Evolutionary conservation across 2,329 filamentous ascomycete genomes (phyloP).

Genomic region (Cryphonectria naterciae): DNA sequence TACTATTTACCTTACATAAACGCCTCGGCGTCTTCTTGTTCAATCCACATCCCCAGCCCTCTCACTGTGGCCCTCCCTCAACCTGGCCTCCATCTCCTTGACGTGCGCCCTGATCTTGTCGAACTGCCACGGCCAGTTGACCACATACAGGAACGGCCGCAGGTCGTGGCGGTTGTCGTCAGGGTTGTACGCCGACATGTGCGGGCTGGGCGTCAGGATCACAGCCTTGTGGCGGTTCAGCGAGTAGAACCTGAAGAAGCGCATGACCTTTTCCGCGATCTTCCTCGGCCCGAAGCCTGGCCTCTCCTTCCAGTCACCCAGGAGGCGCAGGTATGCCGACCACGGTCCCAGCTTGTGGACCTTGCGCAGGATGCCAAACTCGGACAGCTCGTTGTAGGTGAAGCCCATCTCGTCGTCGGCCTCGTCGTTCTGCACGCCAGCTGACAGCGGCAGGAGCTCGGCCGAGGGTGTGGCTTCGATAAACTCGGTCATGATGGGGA

Average conservation of each 20-base stretch:
- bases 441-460: constrained; percentile 50
- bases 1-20: neutral
- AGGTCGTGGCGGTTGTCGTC: constrained; percentile 47
- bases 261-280: constrained; percentile 49
- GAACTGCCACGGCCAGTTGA: constrained; percentile 46
- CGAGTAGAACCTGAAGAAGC: constrained; percentile 55
- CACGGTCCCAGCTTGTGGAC: constrained; percentile 47
- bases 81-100: constrained; percentile 38
- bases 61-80: constrained; percentile 24
- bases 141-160: constrained; percentile 47
- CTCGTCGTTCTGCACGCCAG: constrained; percentile 46
- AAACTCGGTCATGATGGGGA: constrained; percentile 68
- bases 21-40: neutral
- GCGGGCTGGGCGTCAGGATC: constrained; percentile 60
- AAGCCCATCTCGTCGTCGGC: constrained; percentile 48
- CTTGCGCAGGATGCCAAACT: constrained; percentile 46
- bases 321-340: constrained; percentile 44
- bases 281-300: constrained; percentile 37
- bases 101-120: constrained; percentile 46
- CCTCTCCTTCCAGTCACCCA: constrained; percentile 43
- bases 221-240: constrained; percentile 71
- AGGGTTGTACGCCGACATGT: constrained; percentile 45
- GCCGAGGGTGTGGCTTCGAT: constrained; percentile 61
- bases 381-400: constrained; percentile 46
- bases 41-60: constrained; percentile 19